Evolutionary conservation across 2,329 filamentous ascomycete species (phyloP), one percentile per base, ranked within the genome.

Genomic region (Aspergillus sojae): DNA sequence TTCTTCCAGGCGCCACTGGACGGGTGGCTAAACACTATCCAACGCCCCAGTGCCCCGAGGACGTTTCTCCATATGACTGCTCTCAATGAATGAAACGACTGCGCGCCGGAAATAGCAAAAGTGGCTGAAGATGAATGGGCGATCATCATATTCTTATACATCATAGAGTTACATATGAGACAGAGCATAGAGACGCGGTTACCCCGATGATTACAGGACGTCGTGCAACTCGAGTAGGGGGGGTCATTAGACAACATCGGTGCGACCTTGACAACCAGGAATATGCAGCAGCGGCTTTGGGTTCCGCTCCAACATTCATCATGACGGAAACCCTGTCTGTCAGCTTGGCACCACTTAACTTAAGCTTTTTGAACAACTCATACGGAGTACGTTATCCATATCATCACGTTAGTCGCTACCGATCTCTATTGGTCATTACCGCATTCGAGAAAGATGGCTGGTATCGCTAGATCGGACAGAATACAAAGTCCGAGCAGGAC

Each of bases 1-100:
- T 64, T 62, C 60, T 52, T 28, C 60, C n/a, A 3, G 45, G 46
- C 60, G 60, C 62, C 62, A 64, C 58, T 61, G 50, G 57, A 32
- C 59, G 55, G 58, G 55, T 62, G 41, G 60, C 56, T 60, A 39
- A 55, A 39, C 16, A 55, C 12, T 55, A 19, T 16, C 26, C 11
- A 32, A 32, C 32, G n/a, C n/a, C n/a, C 21, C 34, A 23, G 21
- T 55, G 26, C 32, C 34, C 30, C 12, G 7, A 14, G 11, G 16
- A 21, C 30, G 32, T 16, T 10, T 39, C 10, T 36, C 12, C 5
- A 5, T 36, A 14, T 10, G 19, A 54, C 52, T 36, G 10, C n/a
- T 23, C 12, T 16, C 11, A 39, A 23, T 39, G n/a, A 10, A 5
- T 39, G n/a, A 28, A 41, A 36, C 52, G 23, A 32, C 4, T n/a